Base-by-base conservation (phyloP, 768 basidiomycete genomes). In the Gymnopilus dilepis region DNA sequence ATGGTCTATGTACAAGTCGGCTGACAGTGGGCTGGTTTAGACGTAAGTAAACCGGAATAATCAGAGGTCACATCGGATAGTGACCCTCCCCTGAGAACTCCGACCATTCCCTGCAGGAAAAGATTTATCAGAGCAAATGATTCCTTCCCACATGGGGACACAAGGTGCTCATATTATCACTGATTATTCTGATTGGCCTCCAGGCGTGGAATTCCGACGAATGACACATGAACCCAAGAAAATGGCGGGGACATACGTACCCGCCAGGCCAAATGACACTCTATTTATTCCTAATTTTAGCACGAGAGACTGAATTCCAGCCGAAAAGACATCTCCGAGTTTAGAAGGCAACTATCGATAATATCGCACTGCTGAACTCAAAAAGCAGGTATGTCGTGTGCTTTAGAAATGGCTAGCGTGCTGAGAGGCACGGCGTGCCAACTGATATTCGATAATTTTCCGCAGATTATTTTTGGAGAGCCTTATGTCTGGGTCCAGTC, bases 221-320 rank as follows among this genome's bases (percentile, higher is more conserved):
- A 37, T 52, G 51, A 52, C 34, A 38, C 34, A 54, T 22, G 52
- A 17, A 54, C 52, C 52, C 52, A 54, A 26, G 13, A 38, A 40
- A 54, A 21, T 54, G 52, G 52, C 37, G 52, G 52, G 52, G 52
- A 54, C 52, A 54, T 54, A 54, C 38, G 33, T 50, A 50, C 47
- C 26, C 28, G 47, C 47, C 28, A 28, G 28, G 28, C 47, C 17
- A n/a, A 30, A 48, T 48, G 26, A 30, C 45, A 48, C 24, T 22
- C 4, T 50, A 31, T 31, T 50, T 50, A 50, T 30, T 50, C 15
- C 47, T 50, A 50, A 50, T 50, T 50, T 50, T 50, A 50, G 47
- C 47, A 50, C 15, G 15, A 31, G 26, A 50, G n/a, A 50, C 47
- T 31, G 28, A 50, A 26, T n/a, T n/a, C n/a, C n/a, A 48, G 26